Conservation (phyloP, 108 stramenopile species). For the Skeletonema potamos region DNA sequence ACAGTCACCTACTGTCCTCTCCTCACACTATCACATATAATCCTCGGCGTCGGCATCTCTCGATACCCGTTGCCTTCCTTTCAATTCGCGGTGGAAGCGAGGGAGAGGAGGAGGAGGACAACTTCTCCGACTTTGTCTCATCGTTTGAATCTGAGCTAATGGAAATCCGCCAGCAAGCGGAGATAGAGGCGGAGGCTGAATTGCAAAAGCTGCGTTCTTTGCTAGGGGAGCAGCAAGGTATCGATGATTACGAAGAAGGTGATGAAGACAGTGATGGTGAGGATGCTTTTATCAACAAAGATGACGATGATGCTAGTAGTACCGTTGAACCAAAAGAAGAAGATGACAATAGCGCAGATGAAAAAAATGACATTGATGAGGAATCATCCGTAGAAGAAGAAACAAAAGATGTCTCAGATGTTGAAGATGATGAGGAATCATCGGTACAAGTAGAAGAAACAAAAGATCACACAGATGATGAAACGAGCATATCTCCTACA, state of each 20-base stretch:
- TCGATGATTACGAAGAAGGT: not conserved
- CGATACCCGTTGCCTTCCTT: not conserved
- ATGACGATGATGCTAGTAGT: not conserved
- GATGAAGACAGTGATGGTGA: not conserved
- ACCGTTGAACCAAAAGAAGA: not conserved
- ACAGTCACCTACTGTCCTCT: not conserved
- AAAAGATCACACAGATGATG: not conserved
- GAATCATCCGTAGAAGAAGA: not conserved
- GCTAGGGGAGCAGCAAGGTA: conserved; percentile 1
- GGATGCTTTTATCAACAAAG: not conserved
- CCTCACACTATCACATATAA: not conserved
- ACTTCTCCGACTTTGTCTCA: conserved; percentile 21
- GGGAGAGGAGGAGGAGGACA: conserved; percentile 8
- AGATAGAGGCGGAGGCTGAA: conserved; percentile 44
- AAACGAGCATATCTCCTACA: not conserved
- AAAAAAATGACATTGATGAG: not conserved
- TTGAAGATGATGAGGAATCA: too few relatives aligned
- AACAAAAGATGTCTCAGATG: too few relatives aligned
- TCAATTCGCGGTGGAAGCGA: conserved; percentile 17
- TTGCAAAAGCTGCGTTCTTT: conserved; percentile 24
- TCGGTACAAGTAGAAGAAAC: not conserved
- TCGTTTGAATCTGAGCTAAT: conserved; percentile 47
- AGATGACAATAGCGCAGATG: not conserved
- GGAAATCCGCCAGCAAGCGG: conserved; percentile 40
- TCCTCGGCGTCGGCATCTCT: not conserved